Evolutionary conservation across 2,329 filamentous ascomycete species (phyloP).

Genomic region (Parascedosporium putredinis): DNA sequence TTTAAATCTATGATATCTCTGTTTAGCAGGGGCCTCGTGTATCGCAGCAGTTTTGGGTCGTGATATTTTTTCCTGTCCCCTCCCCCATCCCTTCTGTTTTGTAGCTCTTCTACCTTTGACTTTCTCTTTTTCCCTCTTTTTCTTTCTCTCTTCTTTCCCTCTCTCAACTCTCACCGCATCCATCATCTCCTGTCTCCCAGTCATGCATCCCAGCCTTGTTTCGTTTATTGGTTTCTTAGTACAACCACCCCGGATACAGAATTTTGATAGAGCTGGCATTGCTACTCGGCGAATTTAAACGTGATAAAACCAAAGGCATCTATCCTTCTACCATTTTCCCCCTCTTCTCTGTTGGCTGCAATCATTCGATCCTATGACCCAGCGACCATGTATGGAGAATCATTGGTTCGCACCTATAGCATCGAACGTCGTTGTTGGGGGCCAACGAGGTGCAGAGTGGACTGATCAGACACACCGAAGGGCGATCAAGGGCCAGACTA

Average conservation of each 20-base stretch:
- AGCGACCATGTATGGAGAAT: neutral
- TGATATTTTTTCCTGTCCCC: no score
- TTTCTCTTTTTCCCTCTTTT: neutral
- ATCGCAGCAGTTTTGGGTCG: no score
- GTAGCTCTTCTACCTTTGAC: no score
- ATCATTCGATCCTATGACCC: neutral
- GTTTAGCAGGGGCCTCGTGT: no score
- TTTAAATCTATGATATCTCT: no score
- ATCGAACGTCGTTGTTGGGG: neutral
- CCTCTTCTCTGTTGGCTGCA: no score
- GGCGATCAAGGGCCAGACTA: neutral
- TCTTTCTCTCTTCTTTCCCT: neutral
- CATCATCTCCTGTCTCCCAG: neutral
- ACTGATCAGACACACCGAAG: neutral
- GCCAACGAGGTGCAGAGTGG: neutral
- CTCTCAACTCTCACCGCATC: no score
- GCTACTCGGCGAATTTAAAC: neutral
- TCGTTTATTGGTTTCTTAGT: neutral
- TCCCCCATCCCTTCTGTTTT: no score
- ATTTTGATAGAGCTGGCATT: slow-evolving; percentile 1
- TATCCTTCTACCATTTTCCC: neutral
- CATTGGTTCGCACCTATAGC: neutral
- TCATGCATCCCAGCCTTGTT: neutral
- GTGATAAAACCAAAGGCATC: neutral
- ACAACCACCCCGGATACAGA: neutral